Evolutionary conservation across 169 alveolate species (phyloP).

Genomic region (Babesia caballi): DNA sequence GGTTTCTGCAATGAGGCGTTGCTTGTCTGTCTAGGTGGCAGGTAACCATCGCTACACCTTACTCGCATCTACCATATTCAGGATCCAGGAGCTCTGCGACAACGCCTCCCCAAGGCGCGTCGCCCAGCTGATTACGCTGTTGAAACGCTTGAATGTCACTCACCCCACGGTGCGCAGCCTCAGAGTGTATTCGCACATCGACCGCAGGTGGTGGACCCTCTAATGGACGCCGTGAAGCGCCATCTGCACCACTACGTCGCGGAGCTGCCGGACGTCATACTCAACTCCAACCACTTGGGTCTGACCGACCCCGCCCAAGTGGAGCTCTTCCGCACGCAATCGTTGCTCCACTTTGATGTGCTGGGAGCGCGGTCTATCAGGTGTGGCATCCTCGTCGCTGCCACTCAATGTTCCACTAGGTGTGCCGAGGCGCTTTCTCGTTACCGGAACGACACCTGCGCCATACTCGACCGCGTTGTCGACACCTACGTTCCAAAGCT

Average conservation of each 20-base stretch:
- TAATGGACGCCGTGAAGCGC: conserved; percentile 7
- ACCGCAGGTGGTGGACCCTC: conserved; percentile 26
- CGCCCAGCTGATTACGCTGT: conserved; percentile 32
- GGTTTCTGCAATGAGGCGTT: conserved; percentile 25
- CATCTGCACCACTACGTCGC: conserved; percentile 37
- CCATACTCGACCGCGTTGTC: conserved; percentile 15
- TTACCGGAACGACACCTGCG: conserved; percentile 6
- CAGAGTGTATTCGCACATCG: too few species aligned
- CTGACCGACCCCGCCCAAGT: neutral
- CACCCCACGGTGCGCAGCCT: conserved; percentile 21
- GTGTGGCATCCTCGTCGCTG: neutral
- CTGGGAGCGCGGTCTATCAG: neutral
- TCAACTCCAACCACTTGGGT: conserved; percentile 17
- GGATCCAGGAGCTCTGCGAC: conserved; percentile 23
- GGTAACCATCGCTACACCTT: neutral
- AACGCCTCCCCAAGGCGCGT: conserved; percentile 50
- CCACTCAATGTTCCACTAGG: neutral
- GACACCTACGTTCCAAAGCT: neutral
- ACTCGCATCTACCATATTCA: neutral
- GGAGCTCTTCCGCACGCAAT: conserved; percentile 32
- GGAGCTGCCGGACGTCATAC: conserved; percentile 35
- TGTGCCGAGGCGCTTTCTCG: conserved; percentile 49
- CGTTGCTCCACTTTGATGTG: conserved; percentile 1
- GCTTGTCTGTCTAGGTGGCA: conserved; percentile 6
- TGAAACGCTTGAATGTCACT: conserved; percentile 29